Percentiles rank a stretch among this genome's conserved stretches.
These are phyloP conservation scores for Nothopassalora personata DNA, from an alignment of 2,329 filamentous ascomycete species.

Conservation along the genomic window DNA sequence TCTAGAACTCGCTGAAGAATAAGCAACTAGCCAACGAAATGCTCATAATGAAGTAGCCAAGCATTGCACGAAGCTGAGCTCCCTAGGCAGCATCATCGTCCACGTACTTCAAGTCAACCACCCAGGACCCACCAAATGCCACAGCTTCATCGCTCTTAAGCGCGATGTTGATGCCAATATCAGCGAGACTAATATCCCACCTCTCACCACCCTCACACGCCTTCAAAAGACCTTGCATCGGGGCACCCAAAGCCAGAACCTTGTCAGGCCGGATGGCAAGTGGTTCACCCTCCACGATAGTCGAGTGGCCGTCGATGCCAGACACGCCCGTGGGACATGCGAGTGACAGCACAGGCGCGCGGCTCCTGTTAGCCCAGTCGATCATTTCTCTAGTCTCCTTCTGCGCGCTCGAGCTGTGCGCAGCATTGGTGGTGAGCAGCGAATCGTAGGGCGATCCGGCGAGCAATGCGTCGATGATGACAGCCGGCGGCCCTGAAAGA, in stretches of 20 bases:
- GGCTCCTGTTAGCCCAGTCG: constrained; percentile 86
- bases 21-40: neutral
- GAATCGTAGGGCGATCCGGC: constrained; percentile 87
- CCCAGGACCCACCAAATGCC: constrained; percentile 84
- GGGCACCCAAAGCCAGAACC: constrained; percentile 79
- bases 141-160: constrained; percentile 81
- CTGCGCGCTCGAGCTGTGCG: constrained; percentile 57
- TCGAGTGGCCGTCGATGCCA: constrained; percentile 64
- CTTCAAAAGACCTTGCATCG: constrained; percentile 76
- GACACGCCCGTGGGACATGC: constrained; percentile 88
- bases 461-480: constrained; percentile 84
- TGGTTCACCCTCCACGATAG: constrained; percentile 64
- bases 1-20: neutral
- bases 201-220: constrained; percentile 60
- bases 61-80: too few species aligned
- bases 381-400: constrained; percentile 83
- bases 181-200: constrained; percentile 79
- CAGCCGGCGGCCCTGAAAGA: constrained; percentile 61
- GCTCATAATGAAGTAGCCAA: neutral
- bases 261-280: constrained; percentile 77
- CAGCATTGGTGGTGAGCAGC: constrained; percentile 51
- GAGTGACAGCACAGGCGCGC: constrained; percentile 77
- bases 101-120: constrained; percentile 48
- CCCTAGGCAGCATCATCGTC: constrained; percentile 7
- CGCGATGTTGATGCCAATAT: constrained; percentile 78